Evolutionary conservation across 2,329 filamentous ascomycete genomes (phyloP), one percentile per base, ranked within the genome.

Genomic region (Aureobasidium melanogenum): DNA sequence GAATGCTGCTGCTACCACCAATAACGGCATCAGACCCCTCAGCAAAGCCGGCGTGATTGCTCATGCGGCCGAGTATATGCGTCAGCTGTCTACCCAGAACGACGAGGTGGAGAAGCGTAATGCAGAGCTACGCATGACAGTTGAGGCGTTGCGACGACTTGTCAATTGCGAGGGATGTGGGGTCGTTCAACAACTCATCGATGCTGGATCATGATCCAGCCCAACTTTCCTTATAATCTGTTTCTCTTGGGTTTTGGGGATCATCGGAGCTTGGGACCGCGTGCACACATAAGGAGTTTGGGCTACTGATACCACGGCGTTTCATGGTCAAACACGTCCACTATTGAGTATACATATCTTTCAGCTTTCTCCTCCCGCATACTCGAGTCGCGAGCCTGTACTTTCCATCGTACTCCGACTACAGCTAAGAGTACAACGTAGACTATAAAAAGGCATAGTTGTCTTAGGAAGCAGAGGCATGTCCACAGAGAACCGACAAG

Each of bases 111-210:
- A 70, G 3, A 72, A 75, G 12, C 73, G 74, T 63, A 76, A 77
- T 36, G 67, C 69, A 54, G 61, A 72, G 12, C 65, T 79, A 26
- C 67, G 71, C 63, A 69, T 71, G 32, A 69, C 75, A 28, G 70
- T 78, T 56, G 74, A 74, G 63, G 75, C 74, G 43, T 68, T 78
- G 15, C 74, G 77, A 65, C 73, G 74, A 44, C 67, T 79, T 30
- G 73, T 78, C 60, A 76, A 76, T 64, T 79, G 76, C 65, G 75
- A 77, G 44, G 76, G 78, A 63, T 79, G 76, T 68, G 73, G 68
- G 30, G 68, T 76, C 43, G 75, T 76, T 72, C 74, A 76, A 63
- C 75, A 76, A 60, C 72, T 75, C 41, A 72, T 75, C 69, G 70
- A 75, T 26, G 48, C 47, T 47, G 61, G 61, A 2, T 22, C 51